A percentile compares a stretch with the other conserved stretches of the same genome.
Conservation (phyloP, 2,329 filamentous ascomycete genomes). For the Metarhizium anisopliae region DNA sequence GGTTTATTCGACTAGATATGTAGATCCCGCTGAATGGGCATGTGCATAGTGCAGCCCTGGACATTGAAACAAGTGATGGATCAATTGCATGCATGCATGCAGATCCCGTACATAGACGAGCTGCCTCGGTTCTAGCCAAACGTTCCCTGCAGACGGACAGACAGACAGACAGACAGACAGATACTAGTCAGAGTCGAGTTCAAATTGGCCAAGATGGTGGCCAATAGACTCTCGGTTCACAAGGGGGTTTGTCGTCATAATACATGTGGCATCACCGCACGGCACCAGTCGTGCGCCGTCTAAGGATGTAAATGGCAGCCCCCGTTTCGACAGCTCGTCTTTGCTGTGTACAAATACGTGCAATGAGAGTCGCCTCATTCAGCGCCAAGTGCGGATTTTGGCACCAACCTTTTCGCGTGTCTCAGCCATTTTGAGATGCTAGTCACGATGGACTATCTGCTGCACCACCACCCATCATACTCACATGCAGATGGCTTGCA, state of each 20-base stretch:
- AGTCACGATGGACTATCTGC: not conserved
- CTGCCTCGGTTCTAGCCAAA: not conserved
- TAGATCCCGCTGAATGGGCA: too few species aligned
- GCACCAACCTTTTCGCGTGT: not conserved
- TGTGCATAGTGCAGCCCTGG: too few species aligned
- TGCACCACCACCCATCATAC: not conserved
- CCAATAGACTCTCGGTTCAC: not conserved
- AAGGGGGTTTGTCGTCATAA: not conserved
- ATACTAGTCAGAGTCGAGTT: too few species aligned
- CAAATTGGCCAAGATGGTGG: too few species aligned
- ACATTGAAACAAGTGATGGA: too few species aligned
- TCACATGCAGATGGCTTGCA: not conserved
- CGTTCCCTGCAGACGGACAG: too few species aligned
- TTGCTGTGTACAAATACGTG: not conserved
- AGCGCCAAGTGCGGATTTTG: not conserved
- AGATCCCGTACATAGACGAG: not conserved
- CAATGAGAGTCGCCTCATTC: not conserved
- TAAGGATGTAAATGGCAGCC: not conserved
- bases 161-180: too few species aligned
- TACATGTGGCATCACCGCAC: not conserved
- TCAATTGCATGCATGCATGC: not conserved
- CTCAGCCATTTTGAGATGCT: not conserved
- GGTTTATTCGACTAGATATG: too few species aligned
- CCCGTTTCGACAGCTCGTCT: not conserved
- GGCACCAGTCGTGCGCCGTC: not conserved